Base-by-base conservation (phyloP, 345 rosid genomes). In the Aurinia saxatilis region DNA sequence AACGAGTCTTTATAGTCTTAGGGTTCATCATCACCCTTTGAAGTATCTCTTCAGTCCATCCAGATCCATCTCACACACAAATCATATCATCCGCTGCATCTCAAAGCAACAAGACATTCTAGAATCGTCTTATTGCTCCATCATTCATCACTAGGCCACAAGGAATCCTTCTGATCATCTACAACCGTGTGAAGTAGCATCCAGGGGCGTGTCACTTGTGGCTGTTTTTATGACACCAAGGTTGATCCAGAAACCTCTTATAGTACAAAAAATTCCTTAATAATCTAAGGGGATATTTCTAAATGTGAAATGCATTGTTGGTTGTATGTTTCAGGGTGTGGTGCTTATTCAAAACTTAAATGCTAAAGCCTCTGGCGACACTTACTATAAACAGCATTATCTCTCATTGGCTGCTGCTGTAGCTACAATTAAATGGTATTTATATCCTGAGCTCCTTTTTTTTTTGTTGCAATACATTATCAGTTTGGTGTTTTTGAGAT, bases 171-270 rank as follows among this genome's bases (percentile, higher is more conserved):
- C n/a, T n/a, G n/a, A n/a, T n/a, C n/a, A n/a, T n/a, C n/a, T n/a
- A n/a, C n/a, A n/a, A n/a, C n/a, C n/a, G n/a, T n/a, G n/a, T n/a
- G n/a, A n/a, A n/a, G n/a, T n/a, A n/a, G n/a, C n/a, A n/a, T n/a
- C n/a, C n/a, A n/a, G n/a, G n/a, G n/a, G n/a, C n/a, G n/a, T n/a
- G n/a, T n/a, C n/a, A n/a, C n/a, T n/a, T 95, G 99, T 42, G 84
- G 96, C 52, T 87, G 95, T 80, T 93, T 90, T 57, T 95, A 90
- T 65, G 99, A 93, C 74, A 93, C 99, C 34, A 93, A 87, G 99
- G 99, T 93, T 69, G 21, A 57, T 56, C 13, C 27, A 19, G 42
- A 55, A 56, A 52, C 29, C 37, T 48, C 41, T 58, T 19, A 19
- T 62, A 11, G 25, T 75, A 53, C 23, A 36, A 8, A 17, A n/a